phyloP scores from a whole-genome alignment of 345 rosid species.

The Citrus cavaleriei region DNA sequence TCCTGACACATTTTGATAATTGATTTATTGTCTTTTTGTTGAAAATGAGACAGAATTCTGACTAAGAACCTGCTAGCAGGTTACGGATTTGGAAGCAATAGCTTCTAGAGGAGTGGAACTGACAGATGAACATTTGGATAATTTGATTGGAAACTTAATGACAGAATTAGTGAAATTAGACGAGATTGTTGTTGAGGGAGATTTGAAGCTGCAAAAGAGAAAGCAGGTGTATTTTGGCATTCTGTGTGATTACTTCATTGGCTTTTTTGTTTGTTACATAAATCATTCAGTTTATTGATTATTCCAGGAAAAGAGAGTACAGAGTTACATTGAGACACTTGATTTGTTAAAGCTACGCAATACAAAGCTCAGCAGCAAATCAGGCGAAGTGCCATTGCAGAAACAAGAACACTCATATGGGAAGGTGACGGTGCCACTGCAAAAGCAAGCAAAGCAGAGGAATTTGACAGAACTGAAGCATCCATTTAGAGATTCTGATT shows the following conservation, averaged over 20 bases:
- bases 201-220: conserved; percentile 45
- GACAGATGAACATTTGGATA: conserved; percentile 31
- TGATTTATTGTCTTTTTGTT: neutral
- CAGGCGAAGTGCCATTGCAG: conserved; percentile 9
- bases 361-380: conserved; percentile 15
- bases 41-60: neutral
- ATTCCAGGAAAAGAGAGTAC: conserved; percentile 45
- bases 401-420: conserved; percentile 21
- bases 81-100: conserved; percentile 29
- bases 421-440: conserved; percentile 14
- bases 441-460: conserved; percentile 12
- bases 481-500: conserved; percentile 15
- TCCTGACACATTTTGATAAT: neutral
- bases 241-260: neutral
- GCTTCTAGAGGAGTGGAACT: conserved; percentile 35
- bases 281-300: neutral
- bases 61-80: conserved; percentile 22
- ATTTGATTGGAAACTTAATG: conserved; percentile 43
- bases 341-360: conserved; percentile 38
- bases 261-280: neutral
- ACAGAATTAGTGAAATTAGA: conserved; percentile 45
- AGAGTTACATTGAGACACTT: conserved; percentile 41
- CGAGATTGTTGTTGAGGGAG: conserved; percentile 45
- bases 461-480: conserved; percentile 16
- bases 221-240: conserved; percentile 44